Percentiles rank a stretch among this genome's conserved stretches.
These are phyloP conservation scores for Flammula alnicola DNA, from an alignment of 1,284 basidiomycete species.

Conservation along the genomic window DNA sequence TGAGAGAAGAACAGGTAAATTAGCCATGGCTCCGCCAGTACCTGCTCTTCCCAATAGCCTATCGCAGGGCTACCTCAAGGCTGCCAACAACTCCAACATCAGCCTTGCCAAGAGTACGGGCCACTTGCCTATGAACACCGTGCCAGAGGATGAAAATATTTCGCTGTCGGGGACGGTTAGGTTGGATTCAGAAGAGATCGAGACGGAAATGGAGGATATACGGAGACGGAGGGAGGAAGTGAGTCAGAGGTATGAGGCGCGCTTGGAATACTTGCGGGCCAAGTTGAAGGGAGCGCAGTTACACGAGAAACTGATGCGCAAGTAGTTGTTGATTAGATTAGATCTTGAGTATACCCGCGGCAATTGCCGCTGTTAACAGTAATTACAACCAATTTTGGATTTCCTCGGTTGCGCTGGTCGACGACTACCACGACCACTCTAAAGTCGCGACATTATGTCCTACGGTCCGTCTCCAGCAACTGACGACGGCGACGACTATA, in stretches of 20 bases:
- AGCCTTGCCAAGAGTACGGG: slow-evolving; percentile 46
- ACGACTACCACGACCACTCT: slow-evolving; percentile 20
- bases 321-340: slow-evolving; percentile 39
- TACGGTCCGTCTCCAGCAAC: slow-evolving; percentile 31
- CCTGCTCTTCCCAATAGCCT: slow-evolving; percentile 36
- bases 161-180: slow-evolving; percentile 35
- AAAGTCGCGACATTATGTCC: slow-evolving; percentile 34
- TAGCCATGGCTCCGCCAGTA: slow-evolving; percentile 36
- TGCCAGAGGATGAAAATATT: slow-evolving; percentile 51
- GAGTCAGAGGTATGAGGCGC: slow-evolving; percentile 62
- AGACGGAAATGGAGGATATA: slow-evolving; percentile 66
- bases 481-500: slow-evolving; percentile 37
- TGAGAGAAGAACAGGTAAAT: slow-evolving; percentile 27
- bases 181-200: slow-evolving; percentile 43
- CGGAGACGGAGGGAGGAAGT: slow-evolving; percentile 65
- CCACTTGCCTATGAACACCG: slow-evolving; percentile 53
- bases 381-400: slow-evolving; percentile 16
- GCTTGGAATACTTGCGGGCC: slow-evolving; percentile 71
- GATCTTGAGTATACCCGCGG: slow-evolving; percentile 29
- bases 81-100: slow-evolving; percentile 41
- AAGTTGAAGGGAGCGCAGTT: slow-evolving; percentile 75
- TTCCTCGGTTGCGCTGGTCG: slow-evolving; percentile 24
- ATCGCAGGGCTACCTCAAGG: slow-evolving; percentile 35
- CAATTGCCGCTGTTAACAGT: slow-evolving; percentile 25
- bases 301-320: slow-evolving; percentile 68